Evolutionary conservation across 2,329 filamentous ascomycete genomes (phyloP), one percentile per base, ranked within the genome.

Genomic region (Curvularia verruculosa): DNA sequence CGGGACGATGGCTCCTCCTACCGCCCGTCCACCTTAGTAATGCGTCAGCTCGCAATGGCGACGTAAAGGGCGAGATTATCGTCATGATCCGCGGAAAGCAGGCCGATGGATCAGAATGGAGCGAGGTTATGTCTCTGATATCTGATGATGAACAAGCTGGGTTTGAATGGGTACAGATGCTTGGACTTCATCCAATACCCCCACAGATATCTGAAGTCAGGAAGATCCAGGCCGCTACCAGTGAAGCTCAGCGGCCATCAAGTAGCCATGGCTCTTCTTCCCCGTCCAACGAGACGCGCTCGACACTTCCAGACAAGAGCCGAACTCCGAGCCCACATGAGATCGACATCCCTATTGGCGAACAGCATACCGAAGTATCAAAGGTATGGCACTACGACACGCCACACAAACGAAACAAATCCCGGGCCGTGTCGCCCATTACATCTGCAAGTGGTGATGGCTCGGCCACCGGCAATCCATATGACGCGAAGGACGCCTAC

Each of bases 81-180:
- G 80, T 96, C 57, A 97, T 98, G 93, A 84, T 97, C 52, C 87
- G 92, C 56, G 92, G 92, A 39, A 80, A 81, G 60, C 84, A 86
- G 36, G 84, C 83, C 7, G 80, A 81, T 45, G 80, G 81, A 21
- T 77, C 84, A 50, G 86, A 90, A 62, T 98, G 94, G 93, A 88
- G 88, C 60, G 93, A 99, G 77, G 80, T 96, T 6, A 80, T 98
- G 56, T 88, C 86, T n/a, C 81, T 98, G 15, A 85, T 83, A 9
- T 86, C 90, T 2, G 89, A 93, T 51, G 86, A 91, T 70, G 88
- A 92, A 60, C 88, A 91, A 54, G 87, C 92, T 57, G 87, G 89
- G 5, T 79, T 85, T 15, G 95, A 98, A 76, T 99, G 95, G 95
- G 81, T 97, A 36, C 85, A 90, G 37, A 91, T 97, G 77, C 79